Conservation (phyloP, 2,329 filamentous ascomycete genomes). For the Hypomyces rosellus region DNA sequence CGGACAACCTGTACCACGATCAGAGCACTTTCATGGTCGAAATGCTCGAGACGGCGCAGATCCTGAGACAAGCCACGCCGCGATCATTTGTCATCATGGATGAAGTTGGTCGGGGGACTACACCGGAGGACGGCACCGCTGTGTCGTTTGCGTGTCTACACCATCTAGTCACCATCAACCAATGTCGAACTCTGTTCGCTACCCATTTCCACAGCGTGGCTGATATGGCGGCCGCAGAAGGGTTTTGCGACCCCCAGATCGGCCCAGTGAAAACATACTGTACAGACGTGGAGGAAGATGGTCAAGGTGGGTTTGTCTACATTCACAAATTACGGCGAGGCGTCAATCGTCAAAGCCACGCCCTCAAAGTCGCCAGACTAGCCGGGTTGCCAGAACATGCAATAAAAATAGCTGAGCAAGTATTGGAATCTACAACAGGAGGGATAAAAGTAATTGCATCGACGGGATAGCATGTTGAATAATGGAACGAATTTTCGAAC, state of each 20-base stretch:
- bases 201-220: constrained; percentile 88
- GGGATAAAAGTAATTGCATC: neutral
- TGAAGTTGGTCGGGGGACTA: constrained; percentile 91
- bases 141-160: constrained; percentile 84
- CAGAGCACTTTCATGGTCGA: constrained; percentile 99
- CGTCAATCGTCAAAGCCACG: constrained; percentile 82
- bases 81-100: constrained; percentile 97
- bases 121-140: constrained; percentile 83
- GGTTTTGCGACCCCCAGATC: constrained; percentile 30
- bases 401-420: constrained; percentile 56
- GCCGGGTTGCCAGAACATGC: constrained; percentile 74
- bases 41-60: constrained; percentile 93
- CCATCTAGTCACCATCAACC: constrained; percentile 72
- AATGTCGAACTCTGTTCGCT: constrained; percentile 78
- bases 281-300: constrained; percentile 78
- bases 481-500: no score
- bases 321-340: constrained; percentile 75
- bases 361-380: constrained; percentile 85
- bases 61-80: constrained; percentile 76
- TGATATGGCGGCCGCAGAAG: constrained; percentile 60
- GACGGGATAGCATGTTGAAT: neutral
- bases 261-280: constrained; percentile 67
- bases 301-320: constrained; percentile 69
- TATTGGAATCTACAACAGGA: constrained; percentile 8
- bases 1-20: constrained; percentile 89